Evolutionary conservation across 805 yeast species (phyloP).

Genomic region (Blastobotrys robertii): DNA sequence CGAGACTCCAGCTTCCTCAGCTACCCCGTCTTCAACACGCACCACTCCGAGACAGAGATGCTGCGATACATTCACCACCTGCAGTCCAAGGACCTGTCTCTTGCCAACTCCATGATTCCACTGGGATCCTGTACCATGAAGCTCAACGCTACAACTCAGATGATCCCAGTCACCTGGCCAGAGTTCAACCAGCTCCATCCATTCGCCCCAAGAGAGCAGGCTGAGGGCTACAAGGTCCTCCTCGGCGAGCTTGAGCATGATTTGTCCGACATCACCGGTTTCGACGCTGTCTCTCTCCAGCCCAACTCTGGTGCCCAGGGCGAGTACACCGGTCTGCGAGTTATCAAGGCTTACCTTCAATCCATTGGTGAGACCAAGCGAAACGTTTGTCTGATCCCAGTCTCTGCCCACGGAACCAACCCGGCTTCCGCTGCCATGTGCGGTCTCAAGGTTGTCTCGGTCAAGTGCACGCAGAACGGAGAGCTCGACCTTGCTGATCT

Average conservation of each 20-base stretch:
- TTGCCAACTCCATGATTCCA: conserved; percentile 96
- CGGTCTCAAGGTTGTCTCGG: conserved; percentile 86
- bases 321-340: conserved; percentile 88
- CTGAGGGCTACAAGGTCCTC: conserved; percentile 73
- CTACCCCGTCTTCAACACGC: conserved; percentile 70
- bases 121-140: conserved; percentile 98
- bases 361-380: conserved; percentile 62
- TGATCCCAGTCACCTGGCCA: conserved; percentile 92
- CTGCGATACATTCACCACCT: conserved; percentile 78
- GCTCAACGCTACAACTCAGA: conserved; percentile 87
- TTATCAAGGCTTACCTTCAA: conserved; percentile 68
- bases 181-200: conserved; percentile 87
- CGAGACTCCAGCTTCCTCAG: conserved; percentile 35
- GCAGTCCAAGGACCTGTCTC: conserved; percentile 81
- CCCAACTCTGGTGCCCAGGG: conserved; percentile 99
- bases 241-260: conserved; percentile 72
- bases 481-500: conserved; percentile 77
- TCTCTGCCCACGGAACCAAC: conserved; percentile 96
- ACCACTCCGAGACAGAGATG: conserved; percentile 94
- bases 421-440: conserved; percentile 99
- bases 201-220: conserved; percentile 82
- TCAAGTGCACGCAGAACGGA: conserved; percentile 78
- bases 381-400: conserved; percentile 88
- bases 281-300: conserved; percentile 81
- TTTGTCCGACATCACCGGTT: conserved; percentile 86